Conservation (phyloP, 2,329 filamentous ascomycete genomes). For the Periglandula ipomoeae region DNA sequence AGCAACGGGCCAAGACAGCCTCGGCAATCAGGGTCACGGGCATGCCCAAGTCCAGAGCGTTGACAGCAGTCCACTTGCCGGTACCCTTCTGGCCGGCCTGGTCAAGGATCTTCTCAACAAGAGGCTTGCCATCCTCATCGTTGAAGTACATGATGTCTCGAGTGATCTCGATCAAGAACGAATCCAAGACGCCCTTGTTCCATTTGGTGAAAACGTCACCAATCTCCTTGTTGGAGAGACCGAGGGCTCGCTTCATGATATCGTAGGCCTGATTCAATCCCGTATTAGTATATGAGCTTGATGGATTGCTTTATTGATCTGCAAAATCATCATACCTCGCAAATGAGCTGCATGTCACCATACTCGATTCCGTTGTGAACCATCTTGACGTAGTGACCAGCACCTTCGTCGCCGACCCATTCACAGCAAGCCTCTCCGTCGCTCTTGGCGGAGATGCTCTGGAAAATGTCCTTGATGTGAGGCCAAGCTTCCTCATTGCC, state of each 20-base stretch:
- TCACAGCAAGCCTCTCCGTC: conserved; percentile 97
- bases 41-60: conserved; percentile 96
- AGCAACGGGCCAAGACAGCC: conserved; percentile 88
- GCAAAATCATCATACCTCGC: conserved; percentile 60
- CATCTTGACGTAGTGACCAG: conserved; percentile 99
- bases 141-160: conserved; percentile 98
- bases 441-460: conserved; percentile 95
- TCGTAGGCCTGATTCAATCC: conserved; percentile 70
- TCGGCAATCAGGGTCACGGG: conserved; percentile 97
- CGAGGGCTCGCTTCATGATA: conserved; percentile 97
- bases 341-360: conserved; percentile 99
- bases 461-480: conserved; percentile 98
- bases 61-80: conserved; percentile 99
- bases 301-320: too few relatives aligned
- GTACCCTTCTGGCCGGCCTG: conserved; percentile 99
- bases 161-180: conserved; percentile 98
- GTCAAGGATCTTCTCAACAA: conserved; percentile 98
- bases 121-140: conserved; percentile 81
- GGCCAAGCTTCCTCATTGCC: conserved; percentile 98
- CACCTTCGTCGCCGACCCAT: conserved; percentile 99
- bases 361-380: conserved; percentile 99
- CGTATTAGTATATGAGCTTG: too few relatives aligned
- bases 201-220: conserved; percentile 89
- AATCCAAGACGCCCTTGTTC: conserved; percentile 98
- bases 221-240: conserved; percentile 85